A percentile compares a stretch with the other conserved stretches of the same genome.
Conservation (phyloP, 2,329 filamentous ascomycete species). For the Biscogniauxia sp. region DNA sequence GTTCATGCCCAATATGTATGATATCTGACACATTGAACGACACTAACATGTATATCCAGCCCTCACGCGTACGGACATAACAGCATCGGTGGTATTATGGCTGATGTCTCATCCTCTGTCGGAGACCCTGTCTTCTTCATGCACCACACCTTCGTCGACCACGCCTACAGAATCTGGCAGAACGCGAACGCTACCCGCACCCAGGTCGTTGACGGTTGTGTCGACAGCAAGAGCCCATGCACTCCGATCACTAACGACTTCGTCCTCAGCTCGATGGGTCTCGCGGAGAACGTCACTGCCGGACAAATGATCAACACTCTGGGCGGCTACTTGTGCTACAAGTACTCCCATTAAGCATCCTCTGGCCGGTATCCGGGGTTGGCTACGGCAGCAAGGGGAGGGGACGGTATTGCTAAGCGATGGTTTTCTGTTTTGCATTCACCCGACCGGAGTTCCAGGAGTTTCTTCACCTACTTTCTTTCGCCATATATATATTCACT, state of each 20-base stretch:
- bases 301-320: slow-evolving; percentile 28
- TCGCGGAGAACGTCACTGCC: slow-evolving; percentile 27
- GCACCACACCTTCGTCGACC: slow-evolving; percentile 36
- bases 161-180: slow-evolving; percentile 35
- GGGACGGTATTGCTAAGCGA: neutral
- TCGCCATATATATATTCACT: neutral
- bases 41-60: slow-evolving; percentile 22
- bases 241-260: slow-evolving; percentile 27
- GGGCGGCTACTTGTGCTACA: slow-evolving; percentile 31
- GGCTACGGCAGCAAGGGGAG: neutral
- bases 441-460: neutral
- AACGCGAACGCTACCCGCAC: slow-evolving; percentile 28
- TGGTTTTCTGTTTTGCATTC: neutral
- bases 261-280: slow-evolving; percentile 26
- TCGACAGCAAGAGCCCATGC: slow-evolving; percentile 25
- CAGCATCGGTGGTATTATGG: slow-evolving; percentile 36
- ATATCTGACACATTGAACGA: neutral
- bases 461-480: neutral
- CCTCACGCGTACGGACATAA: slow-evolving; percentile 38
- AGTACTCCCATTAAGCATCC: slow-evolving; percentile 29
- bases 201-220: slow-evolving; percentile 30
- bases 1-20: slow-evolving; percentile 8
- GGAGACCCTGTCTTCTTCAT: slow-evolving; percentile 36
- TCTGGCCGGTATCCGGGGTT: neutral
- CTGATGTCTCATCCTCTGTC: slow-evolving; percentile 33